Percentiles rank a stretch among this genome's conserved stretches.
These are phyloP conservation scores for Erodium trifolium DNA, from an alignment of 441 rosid genomes.

Conservation along the genomic window DNA sequence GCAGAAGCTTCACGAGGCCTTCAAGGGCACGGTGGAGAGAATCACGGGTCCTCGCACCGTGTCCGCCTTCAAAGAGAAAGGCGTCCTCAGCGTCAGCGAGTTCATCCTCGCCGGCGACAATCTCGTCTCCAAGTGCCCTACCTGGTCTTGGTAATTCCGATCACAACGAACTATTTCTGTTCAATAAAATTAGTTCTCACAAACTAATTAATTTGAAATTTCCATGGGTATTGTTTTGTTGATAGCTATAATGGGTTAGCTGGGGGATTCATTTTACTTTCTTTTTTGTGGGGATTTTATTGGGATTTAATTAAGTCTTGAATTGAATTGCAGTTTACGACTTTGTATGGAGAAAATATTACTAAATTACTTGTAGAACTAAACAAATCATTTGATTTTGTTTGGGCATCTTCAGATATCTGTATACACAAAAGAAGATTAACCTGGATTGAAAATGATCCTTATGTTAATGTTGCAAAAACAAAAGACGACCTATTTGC, in stretches of 20 bases:
- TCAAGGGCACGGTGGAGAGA: slow-evolving; percentile 90
- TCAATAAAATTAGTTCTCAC: neutral
- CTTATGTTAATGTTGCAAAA: neutral
- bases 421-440: neutral
- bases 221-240: neutral
- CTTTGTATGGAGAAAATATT: neutral
- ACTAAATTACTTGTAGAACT: neutral
- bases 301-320: neutral
- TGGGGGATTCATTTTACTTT: neutral
- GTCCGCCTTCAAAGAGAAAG: slow-evolving; percentile 94
- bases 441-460: neutral
- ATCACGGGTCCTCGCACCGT: slow-evolving; percentile 85
- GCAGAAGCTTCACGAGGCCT: slow-evolving; percentile 78
- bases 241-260: neutral
- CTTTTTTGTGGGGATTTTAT: neutral
- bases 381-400: neutral
- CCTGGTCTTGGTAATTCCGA: slow-evolving; percentile 83
- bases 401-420: neutral
- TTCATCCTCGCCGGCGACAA: slow-evolving; percentile 91
- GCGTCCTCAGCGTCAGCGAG: slow-evolving; percentile 93
- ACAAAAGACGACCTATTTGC: neutral
- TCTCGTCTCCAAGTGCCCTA: slow-evolving; percentile 96
- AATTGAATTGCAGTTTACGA: neutral
- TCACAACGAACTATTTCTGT: neutral
- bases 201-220: neutral